A percentile compares a stretch with the other conserved stretches of the same genome.
phyloP scores from a whole-genome alignment of 345 rosid species.

The Stellera chamaejasme region DNA sequence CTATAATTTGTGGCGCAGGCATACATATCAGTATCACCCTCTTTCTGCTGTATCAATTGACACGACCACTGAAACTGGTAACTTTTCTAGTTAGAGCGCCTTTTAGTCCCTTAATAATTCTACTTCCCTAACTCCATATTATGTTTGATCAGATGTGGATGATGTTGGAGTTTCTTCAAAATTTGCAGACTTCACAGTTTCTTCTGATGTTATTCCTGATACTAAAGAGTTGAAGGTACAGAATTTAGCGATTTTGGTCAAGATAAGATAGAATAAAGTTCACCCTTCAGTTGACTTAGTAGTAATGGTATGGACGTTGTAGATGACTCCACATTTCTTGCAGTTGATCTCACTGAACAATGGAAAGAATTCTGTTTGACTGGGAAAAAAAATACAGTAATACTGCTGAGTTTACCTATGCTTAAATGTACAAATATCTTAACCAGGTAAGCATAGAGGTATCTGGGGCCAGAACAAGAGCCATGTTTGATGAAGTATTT shows the following conservation, averaged over 20 bases:
- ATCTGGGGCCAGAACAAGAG: slow-evolving; percentile 58
- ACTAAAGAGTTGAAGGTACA: slow-evolving; percentile 38
- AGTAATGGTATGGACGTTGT: neutral
- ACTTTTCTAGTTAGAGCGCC: slow-evolving; percentile 4
- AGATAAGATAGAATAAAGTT: neutral
- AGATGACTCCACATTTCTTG: neutral
- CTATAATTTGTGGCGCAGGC: slow-evolving; percentile 29
- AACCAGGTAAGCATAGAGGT: slow-evolving; percentile 57
- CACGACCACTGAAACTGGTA: slow-evolving; percentile 32
- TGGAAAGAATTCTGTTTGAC: neutral
- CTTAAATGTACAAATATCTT: slow-evolving; percentile 2
- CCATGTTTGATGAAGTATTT: slow-evolving; percentile 54
- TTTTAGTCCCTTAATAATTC: slow-evolving; percentile 1
- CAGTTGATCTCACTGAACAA: neutral
- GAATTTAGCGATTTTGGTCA: slow-evolving; percentile 6
- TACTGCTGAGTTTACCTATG: neutral
- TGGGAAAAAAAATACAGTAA: neutral
- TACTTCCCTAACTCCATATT: slow-evolving; percentile 1
- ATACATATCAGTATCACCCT: slow-evolving; percentile 14
- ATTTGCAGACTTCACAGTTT: slow-evolving; percentile 39
- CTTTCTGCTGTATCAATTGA: slow-evolving; percentile 29
- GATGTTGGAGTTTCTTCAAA: slow-evolving; percentile 33
- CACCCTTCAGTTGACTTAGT: neutral
- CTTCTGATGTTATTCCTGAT: slow-evolving; percentile 15
- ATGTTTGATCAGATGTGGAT: slow-evolving; percentile 30